Evolutionary conservation across 768 basidiomycete species (phyloP).

Genomic region (Phaeotremella skinneri): DNA sequence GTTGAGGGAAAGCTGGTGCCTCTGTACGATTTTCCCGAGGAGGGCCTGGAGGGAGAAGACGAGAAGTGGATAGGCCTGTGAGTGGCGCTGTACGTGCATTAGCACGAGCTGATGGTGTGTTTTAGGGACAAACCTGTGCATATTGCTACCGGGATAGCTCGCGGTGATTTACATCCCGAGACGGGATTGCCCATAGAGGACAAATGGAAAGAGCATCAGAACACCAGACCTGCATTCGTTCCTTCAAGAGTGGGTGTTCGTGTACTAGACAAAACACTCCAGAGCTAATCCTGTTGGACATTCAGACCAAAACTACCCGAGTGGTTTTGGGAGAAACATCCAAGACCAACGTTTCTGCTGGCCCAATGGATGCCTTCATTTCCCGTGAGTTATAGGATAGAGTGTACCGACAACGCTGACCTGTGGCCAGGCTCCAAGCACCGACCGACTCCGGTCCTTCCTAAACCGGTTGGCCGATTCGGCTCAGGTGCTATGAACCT

Average conservation of each 20-base stretch:
- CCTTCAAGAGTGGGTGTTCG: neutral
- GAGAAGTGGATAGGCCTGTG: conserved; percentile 47
- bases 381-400: conserved; percentile 46
- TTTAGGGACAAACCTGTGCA: conserved; percentile 35
- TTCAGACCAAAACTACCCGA: neutral
- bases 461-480: conserved; percentile 36
- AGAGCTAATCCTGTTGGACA: too few species aligned
- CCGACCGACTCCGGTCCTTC: conserved; percentile 9
- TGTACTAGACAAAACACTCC: too few species aligned
- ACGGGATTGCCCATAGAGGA: conserved; percentile 43
- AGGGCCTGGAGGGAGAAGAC: conserved; percentile 36
- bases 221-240: neutral
- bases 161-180: conserved; percentile 48
- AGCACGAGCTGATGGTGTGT: conserved; percentile 5
- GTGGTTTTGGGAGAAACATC: conserved; percentile 25
- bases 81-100: conserved; percentile 8
- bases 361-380: conserved; percentile 47
- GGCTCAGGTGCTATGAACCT: conserved; percentile 41
- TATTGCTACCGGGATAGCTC: conserved; percentile 44
- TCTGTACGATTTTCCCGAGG: conserved; percentile 62
- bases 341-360: conserved; percentile 24
- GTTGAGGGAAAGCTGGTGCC: conserved; percentile 63
- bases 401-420: neutral
- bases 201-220: conserved; percentile 40
- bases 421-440: conserved; percentile 7